Conservation (phyloP, 805 yeast genomes). For the Sugiyamaella smithiae region DNA sequence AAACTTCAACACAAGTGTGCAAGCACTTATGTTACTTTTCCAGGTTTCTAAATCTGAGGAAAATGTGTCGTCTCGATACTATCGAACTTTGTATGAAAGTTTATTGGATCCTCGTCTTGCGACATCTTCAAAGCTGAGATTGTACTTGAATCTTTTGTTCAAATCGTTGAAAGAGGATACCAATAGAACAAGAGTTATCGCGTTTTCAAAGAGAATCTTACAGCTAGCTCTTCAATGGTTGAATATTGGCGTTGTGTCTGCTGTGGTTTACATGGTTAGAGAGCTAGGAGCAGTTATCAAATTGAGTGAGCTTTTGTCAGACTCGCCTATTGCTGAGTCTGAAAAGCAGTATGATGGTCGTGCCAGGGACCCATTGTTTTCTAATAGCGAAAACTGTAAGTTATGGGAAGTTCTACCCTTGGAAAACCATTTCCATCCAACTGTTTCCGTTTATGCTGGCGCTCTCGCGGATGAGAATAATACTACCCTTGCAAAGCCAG, state of each 20-base stretch:
- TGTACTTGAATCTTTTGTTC: constrained; percentile 81
- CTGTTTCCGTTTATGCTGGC: constrained; percentile 76
- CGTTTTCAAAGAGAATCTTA: constrained; percentile 85
- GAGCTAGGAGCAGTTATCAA: constrained; percentile 61
- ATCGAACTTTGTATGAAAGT: constrained; percentile 85
- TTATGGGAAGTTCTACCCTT: constrained; percentile 84
- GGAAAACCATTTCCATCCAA: constrained; percentile 84
- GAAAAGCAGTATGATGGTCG: constrained; percentile 64
- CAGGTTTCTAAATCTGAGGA: constrained; percentile 66
- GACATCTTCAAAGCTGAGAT: constrained; percentile 87
- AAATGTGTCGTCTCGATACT: constrained; percentile 53
- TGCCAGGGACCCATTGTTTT: constrained; percentile 88
- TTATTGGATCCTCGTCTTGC: constrained; percentile 79
- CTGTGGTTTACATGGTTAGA: constrained; percentile 70
- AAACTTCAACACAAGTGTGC: constrained; percentile 90
- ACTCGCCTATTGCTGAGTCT: constrained; percentile 26
- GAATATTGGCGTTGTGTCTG: constrained; percentile 82
- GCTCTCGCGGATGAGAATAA: constrained; percentile 40
- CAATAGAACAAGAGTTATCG: constrained; percentile 61
- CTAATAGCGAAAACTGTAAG: constrained; percentile 79
- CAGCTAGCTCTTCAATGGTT: constrained; percentile 86
- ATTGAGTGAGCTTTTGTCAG: constrained; percentile 57
- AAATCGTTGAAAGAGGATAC: constrained; percentile 75
- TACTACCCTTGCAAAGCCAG: constrained; percentile 62
- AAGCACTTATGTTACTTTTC: constrained; percentile 81